Evolutionary conservation across 1,284 basidiomycete species (phyloP).

Genomic region (Cutaneotrichosporon cutaneum): DNA sequence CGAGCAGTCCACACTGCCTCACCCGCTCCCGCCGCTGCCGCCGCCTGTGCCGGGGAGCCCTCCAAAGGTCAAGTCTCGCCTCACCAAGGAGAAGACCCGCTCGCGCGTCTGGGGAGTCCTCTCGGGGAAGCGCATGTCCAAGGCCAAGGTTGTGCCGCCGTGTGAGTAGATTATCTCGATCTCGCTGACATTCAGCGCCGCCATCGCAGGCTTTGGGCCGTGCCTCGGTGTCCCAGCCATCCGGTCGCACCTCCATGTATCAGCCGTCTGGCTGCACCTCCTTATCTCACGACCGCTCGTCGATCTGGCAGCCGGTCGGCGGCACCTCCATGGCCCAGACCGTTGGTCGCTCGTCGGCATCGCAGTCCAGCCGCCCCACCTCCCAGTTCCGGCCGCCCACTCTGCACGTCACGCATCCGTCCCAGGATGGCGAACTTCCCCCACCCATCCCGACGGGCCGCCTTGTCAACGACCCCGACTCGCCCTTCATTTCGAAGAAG

Average conservation of each 20-base stretch:
- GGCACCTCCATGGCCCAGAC: neutral
- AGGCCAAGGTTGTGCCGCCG: neutral
- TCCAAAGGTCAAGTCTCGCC: constrained; percentile 1
- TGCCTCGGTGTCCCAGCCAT: neutral
- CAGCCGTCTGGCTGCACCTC: neutral
- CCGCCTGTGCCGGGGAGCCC: neutral
- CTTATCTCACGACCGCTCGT: neutral
- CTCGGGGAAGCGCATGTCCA: constrained; percentile 16
- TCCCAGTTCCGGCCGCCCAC: constrained; percentile 11
- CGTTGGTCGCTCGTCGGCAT: neutral
- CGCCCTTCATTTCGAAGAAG: constrained; percentile 1
- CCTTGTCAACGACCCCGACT: neutral
- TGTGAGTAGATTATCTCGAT: neutral
- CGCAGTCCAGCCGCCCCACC: neutral
- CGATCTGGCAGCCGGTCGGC: neutral
- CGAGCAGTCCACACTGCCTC: neutral
- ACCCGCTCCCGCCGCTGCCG: neutral
- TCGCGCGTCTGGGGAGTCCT: constrained; percentile 44
- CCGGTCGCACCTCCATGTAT: neutral
- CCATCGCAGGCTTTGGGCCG: neutral
- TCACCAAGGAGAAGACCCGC: constrained; percentile 40
- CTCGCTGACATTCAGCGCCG: neutral
- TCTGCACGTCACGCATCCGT: constrained; percentile 31
- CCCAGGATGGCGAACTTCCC: constrained; percentile 15
- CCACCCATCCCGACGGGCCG: neutral